phyloP scores from a whole-genome alignment of 805 yeast species.

The Barnettozyma californica region DNA sequence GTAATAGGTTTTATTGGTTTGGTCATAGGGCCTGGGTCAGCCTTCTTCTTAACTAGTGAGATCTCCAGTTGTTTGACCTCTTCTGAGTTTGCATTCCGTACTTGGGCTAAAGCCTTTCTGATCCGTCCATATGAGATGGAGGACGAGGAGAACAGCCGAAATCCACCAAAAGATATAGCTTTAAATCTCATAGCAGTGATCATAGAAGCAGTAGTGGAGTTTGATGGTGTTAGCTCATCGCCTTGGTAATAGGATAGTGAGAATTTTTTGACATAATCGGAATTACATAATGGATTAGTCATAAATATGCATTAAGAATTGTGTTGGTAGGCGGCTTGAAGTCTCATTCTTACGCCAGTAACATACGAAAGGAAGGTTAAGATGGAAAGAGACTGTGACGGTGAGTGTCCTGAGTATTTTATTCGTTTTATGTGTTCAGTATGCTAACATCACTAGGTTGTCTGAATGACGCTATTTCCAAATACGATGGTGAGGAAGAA shows the following conservation, averaged over 20 bases:
- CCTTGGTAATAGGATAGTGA: neutral
- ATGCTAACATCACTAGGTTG: conserved; percentile 1
- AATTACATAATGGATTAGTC: neutral
- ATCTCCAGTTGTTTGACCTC: conserved; percentile 6
- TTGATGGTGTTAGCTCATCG: neutral
- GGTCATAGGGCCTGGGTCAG: neutral
- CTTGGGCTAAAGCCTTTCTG: conserved; percentile 6
- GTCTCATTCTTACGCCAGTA: too few relatives aligned
- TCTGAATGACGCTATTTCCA: conserved; percentile 2
- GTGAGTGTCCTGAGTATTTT: neutral
- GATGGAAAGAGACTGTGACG: conserved; percentile 5
- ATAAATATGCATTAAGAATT: too few relatives aligned
- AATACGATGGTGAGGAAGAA: conserved; percentile 5
- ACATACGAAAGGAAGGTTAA: neutral
- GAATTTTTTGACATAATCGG: neutral
- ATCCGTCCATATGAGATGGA: conserved; percentile 3
- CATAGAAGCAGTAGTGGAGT: neutral
- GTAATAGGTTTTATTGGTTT: conserved; percentile 11
- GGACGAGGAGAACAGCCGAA: neutral
- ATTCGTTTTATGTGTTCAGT: neutral
- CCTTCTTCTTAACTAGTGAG: neutral
- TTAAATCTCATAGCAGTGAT: neutral
- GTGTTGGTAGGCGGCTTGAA: too few relatives aligned
- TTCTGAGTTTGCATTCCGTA: conserved; percentile 4
- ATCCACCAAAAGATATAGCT: neutral